These are phyloP conservation scores for Claviceps sp. DNA, from an alignment of 2,329 filamentous ascomycete genomes.

Conservation along the genomic window DNA sequence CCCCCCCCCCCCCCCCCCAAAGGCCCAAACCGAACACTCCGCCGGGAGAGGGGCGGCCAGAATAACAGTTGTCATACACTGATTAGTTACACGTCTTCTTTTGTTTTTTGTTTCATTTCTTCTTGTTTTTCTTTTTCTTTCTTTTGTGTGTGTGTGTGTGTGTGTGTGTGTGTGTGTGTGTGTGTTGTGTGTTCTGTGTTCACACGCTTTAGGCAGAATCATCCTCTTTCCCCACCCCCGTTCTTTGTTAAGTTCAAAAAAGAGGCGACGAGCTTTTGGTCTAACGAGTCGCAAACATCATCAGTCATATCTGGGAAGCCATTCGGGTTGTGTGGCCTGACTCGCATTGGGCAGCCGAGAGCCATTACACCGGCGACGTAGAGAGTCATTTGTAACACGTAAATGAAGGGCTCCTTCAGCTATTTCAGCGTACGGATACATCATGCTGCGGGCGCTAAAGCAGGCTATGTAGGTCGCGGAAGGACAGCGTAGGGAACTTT, in stretches of 20 bases:
- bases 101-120: background rate
- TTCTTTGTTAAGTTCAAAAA: background rate
- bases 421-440: no score
- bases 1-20: no score
- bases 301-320: slow-evolving; percentile 86
- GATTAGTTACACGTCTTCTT: background rate
- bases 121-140: slow-evolving; percentile 27
- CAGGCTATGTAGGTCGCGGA: no score
- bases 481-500: no score
- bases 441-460: no score
- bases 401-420: background rate
- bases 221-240: background rate
- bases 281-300: slow-evolving; percentile 14
- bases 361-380: slow-evolving; percentile 49
- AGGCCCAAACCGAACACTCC: no score
- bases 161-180: no score
- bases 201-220: background rate
- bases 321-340: slow-evolving; percentile 87
- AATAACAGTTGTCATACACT: background rate
- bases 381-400: slow-evolving; percentile 61
- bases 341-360: slow-evolving; percentile 65
- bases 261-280: slow-evolving; percentile 1
- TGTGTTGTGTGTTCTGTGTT: no score
- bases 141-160: background rate
- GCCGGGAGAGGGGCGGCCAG: background rate